Evolutionary conservation across 2,329 filamentous ascomycete species (phyloP).

Genomic region (Aspergillus sp.): DNA sequence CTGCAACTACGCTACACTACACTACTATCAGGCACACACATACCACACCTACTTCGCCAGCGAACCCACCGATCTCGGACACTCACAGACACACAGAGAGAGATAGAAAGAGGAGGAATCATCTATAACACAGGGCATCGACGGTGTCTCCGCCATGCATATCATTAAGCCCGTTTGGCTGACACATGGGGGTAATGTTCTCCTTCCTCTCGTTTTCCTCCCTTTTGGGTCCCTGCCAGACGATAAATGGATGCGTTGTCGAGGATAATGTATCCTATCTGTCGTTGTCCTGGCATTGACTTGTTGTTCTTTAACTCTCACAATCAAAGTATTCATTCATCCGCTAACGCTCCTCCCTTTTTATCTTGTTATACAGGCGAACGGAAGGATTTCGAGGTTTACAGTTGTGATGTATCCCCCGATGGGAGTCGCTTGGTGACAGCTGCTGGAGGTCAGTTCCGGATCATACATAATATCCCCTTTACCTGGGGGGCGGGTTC

Average conservation of each 20-base stretch:
- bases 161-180: constrained; percentile 96
- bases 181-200: constrained; percentile 74
- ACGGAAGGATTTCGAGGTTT: constrained; percentile 97
- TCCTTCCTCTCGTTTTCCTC: constrained; percentile 2
- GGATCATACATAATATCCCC: neutral
- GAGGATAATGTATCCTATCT: neutral
- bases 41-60: constrained; percentile 23
- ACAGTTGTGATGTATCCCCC: constrained; percentile 95
- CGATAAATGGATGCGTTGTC: neutral
- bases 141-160: constrained; percentile 59
- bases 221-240: neutral
- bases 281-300: neutral
- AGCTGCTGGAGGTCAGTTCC: constrained; percentile 76
- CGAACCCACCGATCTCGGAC: constrained; percentile 11
- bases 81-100: constrained; percentile 3
- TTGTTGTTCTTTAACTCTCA: neutral
- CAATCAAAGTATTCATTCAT: neutral
- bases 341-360: constrained; percentile 20
- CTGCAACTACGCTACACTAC: neutral
- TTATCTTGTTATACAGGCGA: constrained; percentile 62
- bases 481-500: too few relatives aligned
- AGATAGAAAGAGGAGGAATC: constrained; percentile 4
- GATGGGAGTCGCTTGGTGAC: constrained; percentile 91
- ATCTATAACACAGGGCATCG: neutral
- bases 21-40: too few relatives aligned